Percentiles rank a stretch among this genome's conserved stretches.
These are phyloP conservation scores for Pyrenophora seminiperda DNA, from an alignment of 2,329 filamentous ascomycete species.

Conservation along the genomic window DNA sequence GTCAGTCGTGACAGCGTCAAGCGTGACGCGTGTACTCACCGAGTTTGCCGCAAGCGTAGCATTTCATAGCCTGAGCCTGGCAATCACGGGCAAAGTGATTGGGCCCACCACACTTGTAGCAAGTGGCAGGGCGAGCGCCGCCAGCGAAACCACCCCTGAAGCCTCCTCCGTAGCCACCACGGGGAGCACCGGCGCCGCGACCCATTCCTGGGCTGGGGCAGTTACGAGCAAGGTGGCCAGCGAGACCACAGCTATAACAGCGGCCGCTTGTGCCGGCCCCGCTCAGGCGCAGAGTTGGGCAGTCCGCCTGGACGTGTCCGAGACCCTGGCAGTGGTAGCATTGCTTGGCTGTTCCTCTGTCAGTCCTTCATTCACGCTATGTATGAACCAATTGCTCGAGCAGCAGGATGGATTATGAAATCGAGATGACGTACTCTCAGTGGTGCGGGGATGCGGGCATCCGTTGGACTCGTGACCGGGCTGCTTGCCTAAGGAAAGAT, in stretches of 20 bases:
- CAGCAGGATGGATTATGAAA: background rate
- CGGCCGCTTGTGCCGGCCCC: constrained; percentile 79
- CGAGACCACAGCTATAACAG: constrained; percentile 96
- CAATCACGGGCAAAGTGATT: constrained; percentile 99
- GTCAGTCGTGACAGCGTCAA: constrained; percentile 5
- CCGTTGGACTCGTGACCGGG: constrained; percentile 96
- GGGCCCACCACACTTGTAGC: constrained; percentile 77
- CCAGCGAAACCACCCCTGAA: constrained; percentile 77
- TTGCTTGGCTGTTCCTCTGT: constrained; percentile 75
- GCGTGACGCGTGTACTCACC: constrained; percentile 17
- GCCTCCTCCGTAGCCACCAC: constrained; percentile 73
- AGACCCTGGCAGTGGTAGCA: constrained; percentile 99
- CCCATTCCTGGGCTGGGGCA: constrained; percentile 79
- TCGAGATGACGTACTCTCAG: constrained; percentile 69
- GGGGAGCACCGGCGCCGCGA: constrained; percentile 67
- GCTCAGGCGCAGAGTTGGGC: constrained; percentile 91
- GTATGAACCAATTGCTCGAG: background rate
- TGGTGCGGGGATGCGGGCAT: constrained; percentile 94
- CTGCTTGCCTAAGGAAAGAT: constrained; percentile 69
- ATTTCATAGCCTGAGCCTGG: constrained; percentile 98
- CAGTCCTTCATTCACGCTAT: constrained; percentile 9
- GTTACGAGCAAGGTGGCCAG: constrained; percentile 88
- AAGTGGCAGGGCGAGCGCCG: constrained; percentile 67
- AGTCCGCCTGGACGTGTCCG: constrained; percentile 98
- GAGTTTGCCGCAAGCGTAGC: constrained; percentile 94